Base-by-base conservation (phyloP, 257 asterid genomes). In the Solanum bukasovii region DNA sequence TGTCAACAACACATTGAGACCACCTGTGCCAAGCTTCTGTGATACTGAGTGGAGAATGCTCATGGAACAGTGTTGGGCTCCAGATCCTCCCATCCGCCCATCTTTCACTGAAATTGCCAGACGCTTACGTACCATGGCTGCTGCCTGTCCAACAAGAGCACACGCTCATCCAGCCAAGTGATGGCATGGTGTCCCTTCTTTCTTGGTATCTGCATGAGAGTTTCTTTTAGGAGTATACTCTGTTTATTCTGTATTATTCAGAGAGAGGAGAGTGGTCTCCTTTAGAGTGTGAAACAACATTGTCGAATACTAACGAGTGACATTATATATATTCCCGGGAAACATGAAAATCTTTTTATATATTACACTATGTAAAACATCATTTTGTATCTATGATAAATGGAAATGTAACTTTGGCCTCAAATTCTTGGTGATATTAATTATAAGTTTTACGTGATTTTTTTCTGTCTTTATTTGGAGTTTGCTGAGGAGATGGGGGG, bases 61-160 rank as follows among this genome's bases (percentile, higher is more conserved):
- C 49, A 86, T 86, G 88, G 88, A 86, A 70, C 59, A 75, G 61
- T 86, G 90, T 71, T 88, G 90, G 90, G 77, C 90, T 46, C 38
- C 90, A 16, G 90, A 88, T 44, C 90, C 90, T 46, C 27, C 79
- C 23, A 72, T 49, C 84, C 85, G 90, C 65, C 90, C 90, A 38
- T 83, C 34, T 44, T 88, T 88, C 73, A 88, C 85, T 46, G 88
- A 88, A 71, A 56, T 84, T 37, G 87, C 90, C 40, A 72, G 67
- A 56, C 67, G 86, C 23, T 77, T 88, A 61, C 90, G 88, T 44
- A 49, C 35, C 67, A 88, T 88, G 74, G 67, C 90, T n/a, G 84
- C 84, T 25, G 84, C 84, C 59, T 77, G 84, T 77, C 84, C 84
- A n/a, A 40, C 84, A 77, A 38, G 34, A 75, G 61, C 61, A 2